Conservation (phyloP, 1,139 yeast species). For the Geotrichum restrictum region DNA sequence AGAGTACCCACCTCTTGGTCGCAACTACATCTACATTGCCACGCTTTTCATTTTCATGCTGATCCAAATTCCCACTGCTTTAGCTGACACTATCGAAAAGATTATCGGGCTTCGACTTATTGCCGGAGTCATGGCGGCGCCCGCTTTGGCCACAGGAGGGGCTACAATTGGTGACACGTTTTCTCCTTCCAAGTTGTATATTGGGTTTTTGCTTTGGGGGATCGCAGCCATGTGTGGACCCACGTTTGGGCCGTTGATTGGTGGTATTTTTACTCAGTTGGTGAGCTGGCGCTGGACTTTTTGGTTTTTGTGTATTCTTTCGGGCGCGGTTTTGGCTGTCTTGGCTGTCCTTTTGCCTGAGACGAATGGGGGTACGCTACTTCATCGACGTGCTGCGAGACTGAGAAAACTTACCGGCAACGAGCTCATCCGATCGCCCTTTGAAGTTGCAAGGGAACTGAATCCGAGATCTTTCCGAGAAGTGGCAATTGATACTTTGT, state of each 20-base stretch:
- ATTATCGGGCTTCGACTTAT: slow-evolving; percentile 66
- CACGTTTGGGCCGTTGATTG: slow-evolving; percentile 62
- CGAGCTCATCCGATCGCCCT: slow-evolving; percentile 37
- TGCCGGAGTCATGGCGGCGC: slow-evolving; percentile 76
- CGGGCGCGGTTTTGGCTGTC: slow-evolving; percentile 41
- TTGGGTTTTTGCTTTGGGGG: slow-evolving; percentile 51
- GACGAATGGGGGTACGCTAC: slow-evolving; percentile 47
- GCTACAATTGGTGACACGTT: slow-evolving; percentile 69
- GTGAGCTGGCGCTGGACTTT: slow-evolving; percentile 41
- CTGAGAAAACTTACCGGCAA: slow-evolving; percentile 49
- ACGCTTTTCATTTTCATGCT: slow-evolving; percentile 55
- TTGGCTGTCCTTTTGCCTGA: slow-evolving; percentile 48
- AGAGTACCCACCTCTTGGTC: slow-evolving; percentile 51
- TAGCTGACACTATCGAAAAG: slow-evolving; percentile 48
- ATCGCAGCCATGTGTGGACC: slow-evolving; percentile 58
- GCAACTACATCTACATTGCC: slow-evolving; percentile 51
- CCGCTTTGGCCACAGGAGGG: slow-evolving; percentile 82
- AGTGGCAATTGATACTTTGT: slow-evolving; percentile 46
- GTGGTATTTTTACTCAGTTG: slow-evolving; percentile 48
- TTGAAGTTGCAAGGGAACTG: slow-evolving; percentile 39
- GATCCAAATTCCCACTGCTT: slow-evolving; percentile 49
- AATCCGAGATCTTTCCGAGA: slow-evolving; percentile 16
- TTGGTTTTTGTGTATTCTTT: slow-evolving; percentile 46
- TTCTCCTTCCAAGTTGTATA: slow-evolving; percentile 25
- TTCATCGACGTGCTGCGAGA: slow-evolving; percentile 47